Conservation (phyloP, 169 alveolate genomes). For the Plasmodium billcollinsi region DNA sequence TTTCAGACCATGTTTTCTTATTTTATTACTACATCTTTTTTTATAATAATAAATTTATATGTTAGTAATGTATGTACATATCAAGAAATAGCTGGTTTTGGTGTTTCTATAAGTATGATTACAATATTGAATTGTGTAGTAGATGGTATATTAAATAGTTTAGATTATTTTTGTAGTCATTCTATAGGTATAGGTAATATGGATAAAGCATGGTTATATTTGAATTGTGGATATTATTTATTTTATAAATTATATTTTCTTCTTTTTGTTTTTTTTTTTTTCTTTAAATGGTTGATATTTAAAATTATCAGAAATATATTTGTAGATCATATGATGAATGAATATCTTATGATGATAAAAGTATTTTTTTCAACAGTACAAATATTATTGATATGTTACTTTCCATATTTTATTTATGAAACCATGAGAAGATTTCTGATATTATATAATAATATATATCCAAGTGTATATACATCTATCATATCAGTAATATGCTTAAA, state of each 20-base stretch:
- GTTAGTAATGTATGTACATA: slow-evolving; percentile 14
- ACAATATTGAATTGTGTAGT: slow-evolving; percentile 16
- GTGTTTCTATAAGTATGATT: slow-evolving; percentile 8
- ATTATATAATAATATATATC: slow-evolving; percentile 35
- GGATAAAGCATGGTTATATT: slow-evolving; percentile 14
- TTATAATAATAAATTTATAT: slow-evolving; percentile 28
- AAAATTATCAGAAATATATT: not conserved
- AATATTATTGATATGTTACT: slow-evolving; percentile 19
- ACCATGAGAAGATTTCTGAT: slow-evolving; percentile 25
- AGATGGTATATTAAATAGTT: slow-evolving; percentile 29
- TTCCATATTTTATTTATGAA: slow-evolving; percentile 41
- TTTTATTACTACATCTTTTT: slow-evolving; percentile 43
- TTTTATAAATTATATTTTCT: slow-evolving; percentile 21
- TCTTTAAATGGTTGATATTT: not conserved
- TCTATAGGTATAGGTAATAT: slow-evolving; percentile 12
- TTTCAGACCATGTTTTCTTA: slow-evolving; percentile 55
- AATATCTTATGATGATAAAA: not conserved
- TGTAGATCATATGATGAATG: not conserved
- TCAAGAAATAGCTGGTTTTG: slow-evolving; percentile 63
- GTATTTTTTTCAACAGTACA: slow-evolving; percentile 29
- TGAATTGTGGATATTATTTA: slow-evolving; percentile 23
- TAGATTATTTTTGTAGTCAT: slow-evolving; percentile 42
- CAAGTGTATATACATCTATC: slow-evolving; percentile 38
- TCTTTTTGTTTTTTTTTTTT: slow-evolving; percentile 9
- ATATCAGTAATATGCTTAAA: slow-evolving; percentile 25